Conservation (phyloP, 805 yeast genomes). For the Suhomyces xylopsoci region DNA sequence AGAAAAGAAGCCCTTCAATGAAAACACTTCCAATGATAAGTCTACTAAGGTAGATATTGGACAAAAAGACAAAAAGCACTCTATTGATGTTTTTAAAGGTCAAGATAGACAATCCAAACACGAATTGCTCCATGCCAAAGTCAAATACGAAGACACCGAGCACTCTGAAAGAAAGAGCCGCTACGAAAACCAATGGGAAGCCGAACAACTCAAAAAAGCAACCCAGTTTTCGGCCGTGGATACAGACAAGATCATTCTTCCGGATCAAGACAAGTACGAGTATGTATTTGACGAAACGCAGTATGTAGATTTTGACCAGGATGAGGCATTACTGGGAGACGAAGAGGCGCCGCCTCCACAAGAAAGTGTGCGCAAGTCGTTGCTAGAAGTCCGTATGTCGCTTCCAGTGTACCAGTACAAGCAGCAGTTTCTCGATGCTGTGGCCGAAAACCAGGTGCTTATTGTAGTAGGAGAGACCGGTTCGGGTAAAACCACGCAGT, state of each 20-base stretch:
- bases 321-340: slow-evolving; percentile 26
- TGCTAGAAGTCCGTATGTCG: slow-evolving; percentile 51
- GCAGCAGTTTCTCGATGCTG: slow-evolving; percentile 55
- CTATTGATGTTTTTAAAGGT: background rate
- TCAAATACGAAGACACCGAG: slow-evolving; percentile 16
- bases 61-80: no score
- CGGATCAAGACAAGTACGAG: slow-evolving; percentile 54
- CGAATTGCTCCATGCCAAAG: slow-evolving; percentile 43
- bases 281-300: slow-evolving; percentile 73
- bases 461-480: slow-evolving; percentile 88
- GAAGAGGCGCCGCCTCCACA: slow-evolving; percentile 29
- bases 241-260: slow-evolving; percentile 40
- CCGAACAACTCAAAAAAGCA: slow-evolving; percentile 46
- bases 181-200: slow-evolving; percentile 49
- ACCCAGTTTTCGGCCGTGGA: slow-evolving; percentile 22
- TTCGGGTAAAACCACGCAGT: slow-evolving; percentile 91
- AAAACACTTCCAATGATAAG: no score
- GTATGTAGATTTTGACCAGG: slow-evolving; percentile 52
- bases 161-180: slow-evolving; percentile 12
- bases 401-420: slow-evolving; percentile 74
- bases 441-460: slow-evolving; percentile 60
- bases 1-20: no score
- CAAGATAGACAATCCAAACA: slow-evolving; percentile 49
- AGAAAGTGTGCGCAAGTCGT: slow-evolving; percentile 5
- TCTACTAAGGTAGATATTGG: no score